Conservation (phyloP, 1,284 basidiomycete genomes). For the Rhizoctonia solani region DNA sequence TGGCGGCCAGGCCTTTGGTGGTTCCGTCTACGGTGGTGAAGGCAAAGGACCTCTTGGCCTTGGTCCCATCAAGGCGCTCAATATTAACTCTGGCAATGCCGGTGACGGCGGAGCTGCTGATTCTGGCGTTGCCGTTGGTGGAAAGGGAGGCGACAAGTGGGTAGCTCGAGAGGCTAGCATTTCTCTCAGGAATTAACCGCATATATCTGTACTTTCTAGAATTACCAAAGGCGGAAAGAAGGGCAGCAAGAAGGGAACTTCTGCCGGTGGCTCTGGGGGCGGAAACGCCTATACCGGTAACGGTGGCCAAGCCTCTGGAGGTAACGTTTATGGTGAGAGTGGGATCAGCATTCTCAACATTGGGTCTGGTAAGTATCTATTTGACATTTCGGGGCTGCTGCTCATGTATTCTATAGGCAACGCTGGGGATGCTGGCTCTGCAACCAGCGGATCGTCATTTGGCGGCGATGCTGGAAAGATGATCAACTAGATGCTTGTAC, state of each 20-base stretch:
- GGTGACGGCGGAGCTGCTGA: constrained; percentile 42
- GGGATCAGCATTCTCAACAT: constrained; percentile 27
- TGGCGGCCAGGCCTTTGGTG: constrained; percentile 43
- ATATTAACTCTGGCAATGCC: constrained; percentile 43
- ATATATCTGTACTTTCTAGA: constrained; percentile 1
- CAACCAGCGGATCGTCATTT: constrained; percentile 19
- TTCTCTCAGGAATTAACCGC: not conserved
- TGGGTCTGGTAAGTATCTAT: constrained; percentile 12
- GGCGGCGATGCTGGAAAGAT: constrained; percentile 24
- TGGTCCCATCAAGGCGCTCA: constrained; percentile 42
- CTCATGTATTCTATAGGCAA: constrained; percentile 10
- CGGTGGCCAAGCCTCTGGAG: constrained; percentile 18
- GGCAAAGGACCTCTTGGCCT: constrained; percentile 41
- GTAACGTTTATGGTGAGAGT: not conserved
- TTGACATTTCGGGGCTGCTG: not conserved
- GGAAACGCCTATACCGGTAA: constrained; percentile 19
- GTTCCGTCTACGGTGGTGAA: constrained; percentile 37
- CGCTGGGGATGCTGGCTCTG: constrained; percentile 17
- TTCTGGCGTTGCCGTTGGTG: constrained; percentile 42
- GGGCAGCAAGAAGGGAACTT: constrained; percentile 12
- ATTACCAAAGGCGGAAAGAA: constrained; percentile 26
- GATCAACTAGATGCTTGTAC: not conserved
- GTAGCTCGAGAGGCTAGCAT: not conserved
- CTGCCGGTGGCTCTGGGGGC: constrained; percentile 26
- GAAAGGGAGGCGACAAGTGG: constrained; percentile 35